These are phyloP conservation scores for Trypanosoma rangeli DNA, from an alignment of 208 protist species.

Conservation along the genomic window DNA sequence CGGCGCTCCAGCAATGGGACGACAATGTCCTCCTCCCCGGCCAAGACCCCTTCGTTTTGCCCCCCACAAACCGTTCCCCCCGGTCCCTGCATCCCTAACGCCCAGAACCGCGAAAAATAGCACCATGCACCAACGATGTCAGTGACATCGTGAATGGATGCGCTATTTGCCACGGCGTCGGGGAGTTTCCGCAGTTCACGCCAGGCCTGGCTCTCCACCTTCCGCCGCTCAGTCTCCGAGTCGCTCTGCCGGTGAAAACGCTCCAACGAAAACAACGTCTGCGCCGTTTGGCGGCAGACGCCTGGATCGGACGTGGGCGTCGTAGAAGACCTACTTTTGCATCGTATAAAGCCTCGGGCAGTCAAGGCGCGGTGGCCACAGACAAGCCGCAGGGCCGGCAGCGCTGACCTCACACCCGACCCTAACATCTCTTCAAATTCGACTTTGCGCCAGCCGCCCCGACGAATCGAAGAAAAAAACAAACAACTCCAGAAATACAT, in stretches of 20 bases:
- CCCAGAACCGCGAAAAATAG: conserved; percentile 70
- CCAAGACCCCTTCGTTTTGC: not conserved
- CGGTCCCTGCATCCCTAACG: conserved; percentile 57
- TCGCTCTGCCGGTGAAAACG: conserved; percentile 20
- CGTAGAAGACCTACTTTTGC: not conserved
- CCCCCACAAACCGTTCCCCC: not conserved
- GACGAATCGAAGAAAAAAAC: not conserved
- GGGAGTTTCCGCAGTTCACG: conserved; percentile 41
- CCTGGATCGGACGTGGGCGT: not conserved
- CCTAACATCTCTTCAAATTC: not conserved
- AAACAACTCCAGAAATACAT: not conserved
- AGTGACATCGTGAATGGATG: conserved; percentile 31
- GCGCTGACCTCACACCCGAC: not conserved
- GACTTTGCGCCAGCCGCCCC: not conserved
- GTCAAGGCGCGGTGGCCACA: not conserved
- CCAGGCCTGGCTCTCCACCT: conserved; percentile 55
- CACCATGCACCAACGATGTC: conserved; percentile 62
- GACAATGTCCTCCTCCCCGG: not conserved
- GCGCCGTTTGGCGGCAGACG: conserved; percentile 6
- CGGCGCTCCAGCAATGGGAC: conserved; percentile 33
- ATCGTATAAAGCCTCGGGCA: not conserved
- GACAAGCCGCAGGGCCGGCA: not conserved
- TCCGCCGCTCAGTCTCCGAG: conserved; percentile 3
- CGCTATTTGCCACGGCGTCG: conserved; percentile 37
- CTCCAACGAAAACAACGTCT: conserved; percentile 27